phyloP scores from a whole-genome alignment of 768 basidiomycete genomes.

The Hydnomerulius pinastri region DNA sequence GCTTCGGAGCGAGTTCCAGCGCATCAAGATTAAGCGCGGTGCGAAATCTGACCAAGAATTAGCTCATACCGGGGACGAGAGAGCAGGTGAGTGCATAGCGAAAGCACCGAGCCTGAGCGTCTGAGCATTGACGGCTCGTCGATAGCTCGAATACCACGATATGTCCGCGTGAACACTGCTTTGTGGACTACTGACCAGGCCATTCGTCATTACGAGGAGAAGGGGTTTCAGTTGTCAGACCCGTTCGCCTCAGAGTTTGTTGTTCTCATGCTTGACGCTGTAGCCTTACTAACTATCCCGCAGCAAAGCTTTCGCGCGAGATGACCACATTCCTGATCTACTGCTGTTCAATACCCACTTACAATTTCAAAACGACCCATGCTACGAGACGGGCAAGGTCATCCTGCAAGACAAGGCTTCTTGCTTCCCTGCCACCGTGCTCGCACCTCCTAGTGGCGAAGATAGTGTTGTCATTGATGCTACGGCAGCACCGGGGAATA shows the following conservation, averaged over 20 bases:
- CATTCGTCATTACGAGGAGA: slow-evolving; percentile 50
- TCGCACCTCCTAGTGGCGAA: slow-evolving; percentile 64
- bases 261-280: neutral
- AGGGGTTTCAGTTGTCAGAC: slow-evolving; percentile 56
- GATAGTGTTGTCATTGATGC: slow-evolving; percentile 79
- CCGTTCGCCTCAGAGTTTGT: slow-evolving; percentile 55
- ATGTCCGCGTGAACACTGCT: slow-evolving; percentile 79
- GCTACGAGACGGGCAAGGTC: slow-evolving; percentile 77
- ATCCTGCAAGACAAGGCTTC: slow-evolving; percentile 98
- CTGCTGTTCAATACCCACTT: slow-evolving; percentile 71
- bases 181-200: slow-evolving; percentile 70
- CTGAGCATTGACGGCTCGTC: neutral
- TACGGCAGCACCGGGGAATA: slow-evolving; percentile 97
- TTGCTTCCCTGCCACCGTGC: slow-evolving; percentile 89
- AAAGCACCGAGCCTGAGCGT: neutral
- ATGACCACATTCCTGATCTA: slow-evolving; percentile 81
- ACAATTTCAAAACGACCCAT: slow-evolving; percentile 67
- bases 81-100: slow-evolving; percentile 53
- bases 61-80: slow-evolving; percentile 57
- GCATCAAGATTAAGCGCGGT: slow-evolving; percentile 76
- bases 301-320: slow-evolving; percentile 68
- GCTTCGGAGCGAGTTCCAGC: slow-evolving; percentile 82
- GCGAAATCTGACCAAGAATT: slow-evolving; percentile 65
- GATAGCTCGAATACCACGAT: slow-evolving; percentile 74
- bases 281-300: slow-evolving; percentile 4